Conservation (phyloP, 805 yeast genomes). For the Metahyphopichia silvanorum region DNA sequence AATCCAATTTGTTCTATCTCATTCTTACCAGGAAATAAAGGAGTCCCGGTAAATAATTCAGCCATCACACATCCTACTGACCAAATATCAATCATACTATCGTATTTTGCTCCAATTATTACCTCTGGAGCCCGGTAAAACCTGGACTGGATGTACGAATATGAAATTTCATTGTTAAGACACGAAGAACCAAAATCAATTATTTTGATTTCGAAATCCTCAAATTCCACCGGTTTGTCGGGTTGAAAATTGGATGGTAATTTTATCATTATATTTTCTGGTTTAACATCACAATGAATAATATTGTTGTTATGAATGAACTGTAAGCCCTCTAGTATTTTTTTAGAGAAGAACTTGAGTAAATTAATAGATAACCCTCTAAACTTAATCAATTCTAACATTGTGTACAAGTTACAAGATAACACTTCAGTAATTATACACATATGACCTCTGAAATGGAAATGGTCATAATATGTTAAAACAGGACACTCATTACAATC, state of each 20-base stretch:
- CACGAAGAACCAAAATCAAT: slow-evolving; percentile 82
- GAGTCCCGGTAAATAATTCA: slow-evolving; percentile 34
- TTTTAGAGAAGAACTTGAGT: slow-evolving; percentile 45
- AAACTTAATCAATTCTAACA: slow-evolving; percentile 47
- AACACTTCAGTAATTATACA: slow-evolving; percentile 76
- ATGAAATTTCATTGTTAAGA: slow-evolving; percentile 37
- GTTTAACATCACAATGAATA: slow-evolving; percentile 84
- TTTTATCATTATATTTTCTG: slow-evolving; percentile 71
- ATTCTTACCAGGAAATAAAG: slow-evolving; percentile 46
- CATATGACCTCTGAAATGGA: slow-evolving; percentile 77
- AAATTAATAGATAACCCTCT: slow-evolving; percentile 45
- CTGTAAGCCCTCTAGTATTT: slow-evolving; percentile 57
- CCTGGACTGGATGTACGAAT: slow-evolving; percentile 58
- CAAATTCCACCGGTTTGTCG: slow-evolving; percentile 6
- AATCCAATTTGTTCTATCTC: slow-evolving; percentile 47
- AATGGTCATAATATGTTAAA: slow-evolving; percentile 62
- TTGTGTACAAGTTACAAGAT: slow-evolving; percentile 63
- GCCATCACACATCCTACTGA: slow-evolving; percentile 41
- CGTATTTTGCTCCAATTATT: slow-evolving; percentile 60
- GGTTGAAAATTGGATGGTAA: slow-evolving; percentile 18
- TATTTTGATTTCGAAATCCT: slow-evolving; percentile 52
- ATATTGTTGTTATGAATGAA: slow-evolving; percentile 55
- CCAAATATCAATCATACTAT: slow-evolving; percentile 52
- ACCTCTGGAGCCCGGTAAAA: slow-evolving; percentile 82
- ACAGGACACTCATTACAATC: slow-evolving; percentile 20